Conservation (phyloP, 2,329 filamentous ascomycete genomes). For the Fusarium temperatum region DNA sequence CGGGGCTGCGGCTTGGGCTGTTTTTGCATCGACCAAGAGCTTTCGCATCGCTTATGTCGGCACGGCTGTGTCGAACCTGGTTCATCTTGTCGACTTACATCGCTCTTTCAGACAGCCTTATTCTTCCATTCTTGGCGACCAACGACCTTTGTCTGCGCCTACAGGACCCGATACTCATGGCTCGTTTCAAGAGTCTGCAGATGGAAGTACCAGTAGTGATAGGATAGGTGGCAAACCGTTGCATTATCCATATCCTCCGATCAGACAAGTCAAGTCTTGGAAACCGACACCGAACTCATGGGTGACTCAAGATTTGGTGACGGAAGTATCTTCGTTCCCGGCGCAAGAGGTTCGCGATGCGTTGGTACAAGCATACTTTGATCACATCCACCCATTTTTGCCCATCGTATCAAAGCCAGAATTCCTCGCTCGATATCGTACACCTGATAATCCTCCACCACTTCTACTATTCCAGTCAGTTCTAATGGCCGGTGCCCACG, state of each 20-base stretch:
- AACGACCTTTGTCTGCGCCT: conserved; percentile 16
- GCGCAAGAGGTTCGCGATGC: conserved; percentile 41
- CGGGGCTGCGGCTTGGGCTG: conserved; percentile 37
- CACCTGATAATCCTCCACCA: conserved; percentile 34
- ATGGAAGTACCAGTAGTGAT: conserved; percentile 26
- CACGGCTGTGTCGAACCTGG: conserved; percentile 39
- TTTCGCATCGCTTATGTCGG: conserved; percentile 42
- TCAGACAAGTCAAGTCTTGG: conserved; percentile 37
- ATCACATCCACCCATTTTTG: conserved; percentile 39
- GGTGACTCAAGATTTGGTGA: conserved; percentile 35
- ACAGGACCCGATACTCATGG: conserved; percentile 25
- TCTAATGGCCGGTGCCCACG: conserved; percentile 39
- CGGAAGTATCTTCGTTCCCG: conserved; percentile 35
- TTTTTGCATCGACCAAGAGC: conserved; percentile 37
- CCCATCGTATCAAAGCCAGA: conserved; percentile 39
- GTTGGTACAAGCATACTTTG: conserved; percentile 34
- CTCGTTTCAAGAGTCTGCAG: conserved; percentile 21
- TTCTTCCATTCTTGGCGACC: conserved; percentile 1
- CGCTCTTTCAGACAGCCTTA: conserved; percentile 38
- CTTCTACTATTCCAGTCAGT: conserved; percentile 35
- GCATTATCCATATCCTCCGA: conserved; percentile 40
- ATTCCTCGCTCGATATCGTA: conserved; percentile 34
- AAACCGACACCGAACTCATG: conserved; percentile 32
- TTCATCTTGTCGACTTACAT: conserved; percentile 37
- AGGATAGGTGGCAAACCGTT: conserved; percentile 10